Percentiles rank a stretch among this genome's conserved stretches.
Evolutionary conservation across 306 rosid genomes (phyloP).

Genomic region (Echinosophora koreensis): DNA sequence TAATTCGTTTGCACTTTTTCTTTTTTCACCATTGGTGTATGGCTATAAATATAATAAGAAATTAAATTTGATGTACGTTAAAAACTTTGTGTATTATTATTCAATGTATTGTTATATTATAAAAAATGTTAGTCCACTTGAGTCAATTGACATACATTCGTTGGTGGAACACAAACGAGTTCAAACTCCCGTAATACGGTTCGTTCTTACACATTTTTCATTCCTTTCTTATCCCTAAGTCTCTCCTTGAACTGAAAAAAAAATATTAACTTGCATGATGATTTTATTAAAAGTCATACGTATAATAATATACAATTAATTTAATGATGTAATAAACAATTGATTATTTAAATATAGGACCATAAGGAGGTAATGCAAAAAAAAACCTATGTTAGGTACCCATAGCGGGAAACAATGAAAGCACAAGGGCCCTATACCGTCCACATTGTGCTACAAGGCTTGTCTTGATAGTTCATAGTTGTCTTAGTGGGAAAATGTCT

Average conservation of each 20-base stretch:
- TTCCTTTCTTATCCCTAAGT: too few species aligned
- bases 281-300: too few species aligned
- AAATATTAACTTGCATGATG: too few species aligned
- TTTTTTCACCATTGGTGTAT: constrained; percentile 24
- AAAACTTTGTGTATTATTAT: too few species aligned
- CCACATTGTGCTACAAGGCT: constrained; percentile 47
- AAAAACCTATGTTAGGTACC: constrained; percentile 57
- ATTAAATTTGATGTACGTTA: too few species aligned
- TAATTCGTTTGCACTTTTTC: constrained; percentile 17
- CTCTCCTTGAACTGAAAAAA: too few species aligned
- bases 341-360: not conserved
- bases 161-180: too few species aligned
- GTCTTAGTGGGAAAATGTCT: constrained; percentile 56
- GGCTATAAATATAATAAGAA: constrained; percentile 55
- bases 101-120: too few species aligned
- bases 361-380: not conserved
- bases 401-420: constrained; percentile 73
- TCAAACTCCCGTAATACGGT: too few species aligned
- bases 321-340: constrained; percentile 43
- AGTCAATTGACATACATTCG: too few species aligned
- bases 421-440: constrained; percentile 61
- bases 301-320: not conserved
- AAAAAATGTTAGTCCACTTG: too few species aligned
- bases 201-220: too few species aligned
- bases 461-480: constrained; percentile 68